Evolutionary conservation across 2,329 filamentous ascomycete genomes (phyloP), one percentile per base, ranked within the genome.

Genomic region (Karstenula rhodostoma): DNA sequence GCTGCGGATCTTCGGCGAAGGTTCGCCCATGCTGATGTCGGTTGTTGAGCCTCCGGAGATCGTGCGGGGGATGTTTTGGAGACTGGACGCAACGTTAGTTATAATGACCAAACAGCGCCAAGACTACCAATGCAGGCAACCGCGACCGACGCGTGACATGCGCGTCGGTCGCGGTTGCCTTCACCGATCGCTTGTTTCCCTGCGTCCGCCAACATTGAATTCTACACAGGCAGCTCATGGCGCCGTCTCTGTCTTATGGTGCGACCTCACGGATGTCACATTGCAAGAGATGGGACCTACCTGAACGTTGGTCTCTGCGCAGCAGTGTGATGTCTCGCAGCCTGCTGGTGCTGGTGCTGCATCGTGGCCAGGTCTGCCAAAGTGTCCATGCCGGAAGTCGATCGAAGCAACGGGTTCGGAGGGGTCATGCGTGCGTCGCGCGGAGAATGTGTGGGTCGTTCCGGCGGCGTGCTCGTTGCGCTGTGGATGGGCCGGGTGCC

Each of bases 321-420:
- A 23, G 72, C 70, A 6, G 73, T 69, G 56, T 67, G 79, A 47
- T 78, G 73, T 64, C 79, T 76, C 25, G 76, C 68, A 46, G 75
- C 67, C 64, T 82, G 81, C 43, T 75, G 76, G 50, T 81, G 81
- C 37, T 75, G 76, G 49, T 81, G 79, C 65, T 82, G 81, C 77
- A 82, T 81, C 8, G 78, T 78, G 49, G 81, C 80, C 58, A 82
- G 73, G 72, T 83, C 82, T 81, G 81, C 80, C 58, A 83, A 67
- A 59, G 80, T 79, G 58, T 83, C 81, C 79, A 83, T 82, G 48
- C 80, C 77, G 32, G 80, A 77, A 17, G 79, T 83, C 25, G 81
- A 83, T 8, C 80, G 74, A 61, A 77, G 77, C 37, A 76, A 52
- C 29, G 68, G 71, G 23, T 75, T 69, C n/a, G 74, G 72, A 19